Base-by-base conservation (phyloP, 345 rosid genomes). In the Noccaea bulbosa region DNA sequence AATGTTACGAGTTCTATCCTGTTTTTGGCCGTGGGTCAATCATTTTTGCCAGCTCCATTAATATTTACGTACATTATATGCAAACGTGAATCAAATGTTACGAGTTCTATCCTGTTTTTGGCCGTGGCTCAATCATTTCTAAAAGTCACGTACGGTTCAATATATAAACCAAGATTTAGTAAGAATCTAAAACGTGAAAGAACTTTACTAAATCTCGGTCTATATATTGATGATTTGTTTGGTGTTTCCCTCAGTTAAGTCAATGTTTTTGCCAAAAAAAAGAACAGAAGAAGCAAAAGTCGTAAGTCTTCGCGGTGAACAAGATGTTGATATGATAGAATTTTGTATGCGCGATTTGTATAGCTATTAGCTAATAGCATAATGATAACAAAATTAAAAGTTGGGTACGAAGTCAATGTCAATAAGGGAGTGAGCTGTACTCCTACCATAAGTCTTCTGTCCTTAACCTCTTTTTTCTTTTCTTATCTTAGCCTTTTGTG, bases 341-440 rank as follows among this genome's bases (percentile, higher is more conserved):
- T 8, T 53, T 22, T 22, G 6, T 63, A 66, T 37, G 65, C 16
- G 37, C n/a, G 65, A 65, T 4, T 44, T 15, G 44, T 46, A 24
- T 24, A 46, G 49, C 50, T 38, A 38, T 11, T n/a, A 38, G 44
- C 41, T 50, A 49, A 7, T 48, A 63, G 43, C 34, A 6, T 16
- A 27, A 65, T 56, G 61, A 50, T 66, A 59, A 58, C 52, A 65
- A 73, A 47, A 65, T 20, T 32, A 59, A 60, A 57, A 30, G 78
- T 67, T 73, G 55, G 78, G 68, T 67, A 52, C 49, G 11, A 67
- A 74, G 78, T 74, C 78, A 61, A 43, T 67, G 33, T 74, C 78
- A 74, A 51, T 24, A 60, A 74, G 55, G n/a, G 68, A 67, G 63
- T 67, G 69, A 74, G 78, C 78, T 74, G 78, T 67, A 62, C 56